Percentiles rank a stretch among this genome's conserved stretches.
Evolutionary conservation across 2,329 filamentous ascomycete species (phyloP).

Genomic region (Colletotrichum tabaci): DNA sequence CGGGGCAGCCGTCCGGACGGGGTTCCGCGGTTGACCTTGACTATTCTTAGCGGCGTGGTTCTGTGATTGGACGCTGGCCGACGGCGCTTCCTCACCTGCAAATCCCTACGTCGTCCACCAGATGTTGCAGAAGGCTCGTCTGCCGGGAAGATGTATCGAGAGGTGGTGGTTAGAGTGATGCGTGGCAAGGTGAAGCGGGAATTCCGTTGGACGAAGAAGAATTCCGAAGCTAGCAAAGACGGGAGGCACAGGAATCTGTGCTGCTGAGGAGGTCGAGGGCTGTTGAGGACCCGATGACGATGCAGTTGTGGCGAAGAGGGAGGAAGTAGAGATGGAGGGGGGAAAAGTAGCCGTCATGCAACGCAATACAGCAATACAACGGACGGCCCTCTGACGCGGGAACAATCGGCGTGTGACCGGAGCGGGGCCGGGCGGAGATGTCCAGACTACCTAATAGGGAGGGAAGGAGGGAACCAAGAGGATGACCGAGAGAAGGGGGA

Average conservation of each 20-base stretch:
- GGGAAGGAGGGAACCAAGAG: slow-evolving; percentile 10
- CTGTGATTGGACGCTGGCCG: slow-evolving; percentile 46
- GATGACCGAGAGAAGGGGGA: neutral
- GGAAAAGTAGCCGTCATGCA: slow-evolving; percentile 21
- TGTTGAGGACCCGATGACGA: slow-evolving; percentile 28
- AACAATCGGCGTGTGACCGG: slow-evolving; percentile 18
- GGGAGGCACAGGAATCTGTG: neutral
- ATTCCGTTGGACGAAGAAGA: slow-evolving; percentile 23
- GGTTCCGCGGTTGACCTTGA: slow-evolving; percentile 32
- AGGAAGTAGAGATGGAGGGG: slow-evolving; percentile 30
- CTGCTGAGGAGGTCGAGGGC: neutral
- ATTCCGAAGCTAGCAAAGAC: slow-evolving; percentile 14
- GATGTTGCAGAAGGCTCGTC: slow-evolving; percentile 29
- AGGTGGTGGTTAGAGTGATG: slow-evolving; percentile 18
- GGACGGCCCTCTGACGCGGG: neutral
- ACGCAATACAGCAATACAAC: too few species aligned
- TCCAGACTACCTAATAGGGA: neutral
- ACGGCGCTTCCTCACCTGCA: slow-evolving; percentile 37
- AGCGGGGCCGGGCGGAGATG: slow-evolving; percentile 15
- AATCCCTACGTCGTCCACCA: slow-evolving; percentile 38
- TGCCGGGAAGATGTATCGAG: slow-evolving; percentile 33
- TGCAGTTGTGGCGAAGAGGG: slow-evolving; percentile 18
- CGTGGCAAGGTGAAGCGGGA: slow-evolving; percentile 28
- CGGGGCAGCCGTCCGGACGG: slow-evolving; percentile 35
- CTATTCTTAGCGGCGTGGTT: slow-evolving; percentile 49